These are phyloP conservation scores for Hypericum perforatum DNA, from an alignment of 345 rosid genomes.

Conservation along the genomic window DNA sequence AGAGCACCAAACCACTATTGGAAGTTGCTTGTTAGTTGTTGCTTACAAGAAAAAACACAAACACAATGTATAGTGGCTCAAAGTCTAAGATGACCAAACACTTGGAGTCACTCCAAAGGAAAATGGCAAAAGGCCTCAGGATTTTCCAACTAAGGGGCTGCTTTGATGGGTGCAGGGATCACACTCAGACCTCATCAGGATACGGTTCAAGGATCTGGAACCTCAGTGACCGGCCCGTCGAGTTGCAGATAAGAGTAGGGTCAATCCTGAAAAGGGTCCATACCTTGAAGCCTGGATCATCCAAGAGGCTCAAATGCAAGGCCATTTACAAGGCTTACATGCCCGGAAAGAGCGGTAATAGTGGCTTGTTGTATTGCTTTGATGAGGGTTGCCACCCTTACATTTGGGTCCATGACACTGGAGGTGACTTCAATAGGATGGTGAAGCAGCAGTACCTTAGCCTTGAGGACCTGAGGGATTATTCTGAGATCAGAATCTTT, in stretches of 20 bases:
- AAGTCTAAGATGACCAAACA: slow-evolving; percentile 35
- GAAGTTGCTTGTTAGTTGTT: too few species aligned
- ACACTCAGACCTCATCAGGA: slow-evolving; percentile 34
- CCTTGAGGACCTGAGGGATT: slow-evolving; percentile 69
- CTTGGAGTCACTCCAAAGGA: slow-evolving; percentile 19
- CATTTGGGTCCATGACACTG: slow-evolving; percentile 70
- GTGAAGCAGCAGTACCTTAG: slow-evolving; percentile 88
- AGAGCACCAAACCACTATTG: too few species aligned
- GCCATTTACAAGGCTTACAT: slow-evolving; percentile 65
- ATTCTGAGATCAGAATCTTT: slow-evolving; percentile 64
- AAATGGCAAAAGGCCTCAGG: slow-evolving; percentile 33
- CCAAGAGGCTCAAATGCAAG: slow-evolving; percentile 63
- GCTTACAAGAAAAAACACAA: not conserved
- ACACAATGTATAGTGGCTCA: slow-evolving; percentile 19
- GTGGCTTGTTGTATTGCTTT: slow-evolving; percentile 46
- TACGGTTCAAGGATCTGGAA: slow-evolving; percentile 63
- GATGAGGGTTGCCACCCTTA: slow-evolving; percentile 77
- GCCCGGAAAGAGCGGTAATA: slow-evolving; percentile 28
- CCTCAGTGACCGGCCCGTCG: slow-evolving; percentile 58
- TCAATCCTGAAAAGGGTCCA: slow-evolving; percentile 72
- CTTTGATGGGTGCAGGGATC: slow-evolving; percentile 64
- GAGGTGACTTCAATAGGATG: slow-evolving; percentile 64
- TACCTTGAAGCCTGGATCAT: slow-evolving; percentile 68
- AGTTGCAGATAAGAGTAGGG: slow-evolving; percentile 73
- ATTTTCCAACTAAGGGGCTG: slow-evolving; percentile 41